Percentiles rank a stretch among this genome's conserved stretches.
Conservation (phyloP, 1,284 basidiomycete species). For the Volvariella volvacea region DNA sequence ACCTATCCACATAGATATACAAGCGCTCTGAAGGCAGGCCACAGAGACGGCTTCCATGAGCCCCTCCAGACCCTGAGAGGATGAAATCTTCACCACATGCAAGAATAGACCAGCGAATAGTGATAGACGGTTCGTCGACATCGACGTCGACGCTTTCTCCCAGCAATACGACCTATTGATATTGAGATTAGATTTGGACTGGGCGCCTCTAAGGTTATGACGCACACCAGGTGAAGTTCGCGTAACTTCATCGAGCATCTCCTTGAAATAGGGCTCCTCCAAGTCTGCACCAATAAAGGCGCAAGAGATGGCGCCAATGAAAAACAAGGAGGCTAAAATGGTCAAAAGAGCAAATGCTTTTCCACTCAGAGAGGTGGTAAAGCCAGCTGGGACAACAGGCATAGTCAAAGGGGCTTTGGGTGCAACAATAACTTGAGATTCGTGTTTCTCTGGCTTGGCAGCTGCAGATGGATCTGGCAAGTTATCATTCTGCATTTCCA, state of each 20-base stretch:
- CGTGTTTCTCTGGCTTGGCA: conserved; percentile 7
- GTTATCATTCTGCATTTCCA: conserved; percentile 9
- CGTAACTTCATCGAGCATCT: conserved; percentile 35
- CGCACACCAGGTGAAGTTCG: conserved; percentile 39
- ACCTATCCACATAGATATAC: conserved; percentile 46
- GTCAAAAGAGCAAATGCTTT: conserved; percentile 33
- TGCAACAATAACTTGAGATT: conserved; percentile 1
- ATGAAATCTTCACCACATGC: conserved; percentile 42
- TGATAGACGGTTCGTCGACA: conserved; percentile 49
- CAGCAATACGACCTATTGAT: conserved; percentile 39
- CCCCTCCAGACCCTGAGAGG: conserved; percentile 42
- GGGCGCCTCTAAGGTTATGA: neutral
- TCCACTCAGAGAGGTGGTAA: conserved; percentile 24
- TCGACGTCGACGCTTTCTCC: conserved; percentile 54
- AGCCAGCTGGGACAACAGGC: conserved; percentile 18
- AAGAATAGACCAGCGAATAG: conserved; percentile 51
- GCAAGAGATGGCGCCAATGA: conserved; percentile 40
- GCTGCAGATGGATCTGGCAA: conserved; percentile 7
- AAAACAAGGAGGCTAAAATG: conserved; percentile 35
- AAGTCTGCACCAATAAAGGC: conserved; percentile 42
- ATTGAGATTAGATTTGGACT: neutral
- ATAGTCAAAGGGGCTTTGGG: neutral
- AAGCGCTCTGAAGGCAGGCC: conserved; percentile 40
- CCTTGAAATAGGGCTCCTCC: conserved; percentile 34
- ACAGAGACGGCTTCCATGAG: conserved; percentile 39